These are phyloP conservation scores for Aspergillus novoparasiticus DNA, from an alignment of 2,329 filamentous ascomycete species.

Conservation along the genomic window DNA sequence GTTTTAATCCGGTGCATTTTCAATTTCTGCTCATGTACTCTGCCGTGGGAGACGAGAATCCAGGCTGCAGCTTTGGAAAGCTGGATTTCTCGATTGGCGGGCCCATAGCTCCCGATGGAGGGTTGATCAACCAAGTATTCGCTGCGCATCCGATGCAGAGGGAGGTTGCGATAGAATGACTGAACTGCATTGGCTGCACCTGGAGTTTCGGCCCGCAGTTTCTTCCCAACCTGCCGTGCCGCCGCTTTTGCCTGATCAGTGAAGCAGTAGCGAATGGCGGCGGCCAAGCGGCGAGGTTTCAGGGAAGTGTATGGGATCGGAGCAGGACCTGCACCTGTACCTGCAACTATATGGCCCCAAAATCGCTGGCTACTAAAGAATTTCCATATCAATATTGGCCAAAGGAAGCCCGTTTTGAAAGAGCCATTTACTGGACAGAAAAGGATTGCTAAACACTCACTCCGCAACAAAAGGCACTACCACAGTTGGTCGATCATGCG, in stretches of 20 bases:
- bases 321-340: slow-evolving; percentile 51
- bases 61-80: slow-evolving; percentile 29
- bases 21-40: too few relatives aligned
- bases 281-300: slow-evolving; percentile 47
- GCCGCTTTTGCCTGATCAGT: slow-evolving; percentile 37
- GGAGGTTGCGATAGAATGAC: slow-evolving; percentile 47
- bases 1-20: too few relatives aligned
- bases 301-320: slow-evolving; percentile 52
- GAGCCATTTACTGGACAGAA: neutral
- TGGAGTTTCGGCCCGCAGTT: slow-evolving; percentile 48
- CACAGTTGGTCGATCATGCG: slow-evolving; percentile 53
- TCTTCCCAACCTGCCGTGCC: slow-evolving; percentile 39
- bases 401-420: neutral
- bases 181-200: slow-evolving; percentile 42
- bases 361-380: slow-evolving; percentile 46
- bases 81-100: slow-evolving; percentile 10
- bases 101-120: slow-evolving; percentile 31
- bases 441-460: neutral
- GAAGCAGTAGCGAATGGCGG: slow-evolving; percentile 50
- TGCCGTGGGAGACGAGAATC: slow-evolving; percentile 12
- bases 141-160: slow-evolving; percentile 28
- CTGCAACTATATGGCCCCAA: slow-evolving; percentile 57
- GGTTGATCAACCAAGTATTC: slow-evolving; percentile 25
- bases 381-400: too few relatives aligned
- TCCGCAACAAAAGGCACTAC: slow-evolving; percentile 63